Conservation (phyloP, 2,329 filamentous ascomycete species). For the Fusarium dlaminii region DNA sequence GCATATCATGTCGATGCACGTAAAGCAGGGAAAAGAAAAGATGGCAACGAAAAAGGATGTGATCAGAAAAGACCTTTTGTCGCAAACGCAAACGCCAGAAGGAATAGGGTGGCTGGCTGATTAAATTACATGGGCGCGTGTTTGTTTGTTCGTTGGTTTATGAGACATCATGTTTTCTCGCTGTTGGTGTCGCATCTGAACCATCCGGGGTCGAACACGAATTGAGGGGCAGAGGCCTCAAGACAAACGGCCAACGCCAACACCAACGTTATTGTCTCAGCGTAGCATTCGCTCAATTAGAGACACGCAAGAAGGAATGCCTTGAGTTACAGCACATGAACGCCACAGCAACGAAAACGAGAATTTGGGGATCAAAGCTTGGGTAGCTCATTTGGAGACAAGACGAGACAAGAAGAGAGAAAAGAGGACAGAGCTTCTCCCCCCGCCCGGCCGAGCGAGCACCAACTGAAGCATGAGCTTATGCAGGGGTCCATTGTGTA, state of each 20-base stretch:
- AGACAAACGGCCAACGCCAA: not conserved
- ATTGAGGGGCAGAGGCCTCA: conserved; percentile 20
- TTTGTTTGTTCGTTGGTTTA: conserved; percentile 15
- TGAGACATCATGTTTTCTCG: conserved; percentile 30
- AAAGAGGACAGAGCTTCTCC: not conserved
- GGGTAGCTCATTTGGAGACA: not conserved
- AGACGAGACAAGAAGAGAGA: not conserved
- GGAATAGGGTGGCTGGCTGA: not conserved
- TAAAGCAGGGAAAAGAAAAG: not conserved
- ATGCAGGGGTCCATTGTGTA: not conserved
- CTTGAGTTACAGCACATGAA: conserved; percentile 11
- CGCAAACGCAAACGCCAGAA: not conserved
- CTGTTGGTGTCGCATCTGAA: conserved; percentile 4
- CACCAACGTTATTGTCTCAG: not conserved
- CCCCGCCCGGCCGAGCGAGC: not conserved
- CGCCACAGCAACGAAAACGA: conserved; percentile 5
- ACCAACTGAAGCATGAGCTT: not conserved
- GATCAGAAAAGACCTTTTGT: conserved; percentile 4
- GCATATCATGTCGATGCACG: not conserved
- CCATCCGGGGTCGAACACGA: conserved; percentile 2
- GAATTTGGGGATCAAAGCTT: not conserved
- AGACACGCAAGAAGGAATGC: not conserved
- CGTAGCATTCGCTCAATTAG: not conserved
- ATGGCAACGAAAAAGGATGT: not conserved
- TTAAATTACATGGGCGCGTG: not conserved